These are phyloP conservation scores for Ambrosia trifida DNA, from an alignment of 129 eudicot genomes.

Conservation along the genomic window DNA sequence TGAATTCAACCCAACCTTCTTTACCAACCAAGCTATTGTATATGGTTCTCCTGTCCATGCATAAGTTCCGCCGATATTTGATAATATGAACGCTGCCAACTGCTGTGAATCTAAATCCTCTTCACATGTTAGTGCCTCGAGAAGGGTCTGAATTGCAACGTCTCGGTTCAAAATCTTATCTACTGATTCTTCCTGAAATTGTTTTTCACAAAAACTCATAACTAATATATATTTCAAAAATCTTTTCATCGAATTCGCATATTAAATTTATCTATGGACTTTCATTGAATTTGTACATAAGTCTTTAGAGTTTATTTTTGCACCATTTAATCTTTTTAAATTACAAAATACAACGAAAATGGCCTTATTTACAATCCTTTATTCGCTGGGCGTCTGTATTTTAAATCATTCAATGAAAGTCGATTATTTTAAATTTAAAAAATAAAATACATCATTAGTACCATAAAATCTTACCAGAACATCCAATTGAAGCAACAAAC, in stretches of 20 bases:
- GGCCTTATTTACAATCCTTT: not conserved
- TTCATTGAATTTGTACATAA: not conserved
- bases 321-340: not conserved
- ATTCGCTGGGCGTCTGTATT: not conserved
- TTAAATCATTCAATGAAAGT: not conserved
- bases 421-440: not conserved
- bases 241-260: no score
- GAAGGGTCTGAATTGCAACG: slow-evolving; percentile 58
- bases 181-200: slow-evolving; percentile 55
- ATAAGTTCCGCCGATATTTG: slow-evolving; percentile 77
- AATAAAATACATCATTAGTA: slow-evolving; percentile 4
- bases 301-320: not conserved
- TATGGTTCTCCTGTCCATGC: slow-evolving; percentile 78
- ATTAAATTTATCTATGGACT: not conserved
- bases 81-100: slow-evolving; percentile 58
- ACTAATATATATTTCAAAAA: not conserved
- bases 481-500: slow-evolving; percentile 69
- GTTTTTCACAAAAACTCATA: slow-evolving; percentile 17
- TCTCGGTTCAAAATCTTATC: slow-evolving; percentile 41
- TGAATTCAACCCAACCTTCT: slow-evolving; percentile 68
- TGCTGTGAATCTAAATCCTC: slow-evolving; percentile 51
- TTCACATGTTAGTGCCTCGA: slow-evolving; percentile 56
- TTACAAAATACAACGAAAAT: not conserved
- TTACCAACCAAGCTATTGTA: slow-evolving; percentile 69
- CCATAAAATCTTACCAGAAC: slow-evolving; percentile 48